Conservation (phyloP, 2,329 filamentous ascomycete genomes). For the Scytalidium sp. region DNA sequence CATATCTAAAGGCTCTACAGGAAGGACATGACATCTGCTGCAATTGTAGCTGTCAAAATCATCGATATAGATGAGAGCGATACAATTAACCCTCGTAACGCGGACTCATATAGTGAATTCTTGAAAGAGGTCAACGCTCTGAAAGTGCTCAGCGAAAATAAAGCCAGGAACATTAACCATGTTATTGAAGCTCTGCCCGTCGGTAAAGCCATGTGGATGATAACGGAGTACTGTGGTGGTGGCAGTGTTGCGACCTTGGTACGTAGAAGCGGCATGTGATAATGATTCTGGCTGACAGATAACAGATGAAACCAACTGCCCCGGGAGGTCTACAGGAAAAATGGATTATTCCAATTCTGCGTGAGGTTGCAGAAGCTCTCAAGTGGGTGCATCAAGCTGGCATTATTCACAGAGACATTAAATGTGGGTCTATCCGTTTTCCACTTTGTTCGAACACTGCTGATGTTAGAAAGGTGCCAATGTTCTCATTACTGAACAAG, state of each 20-base stretch:
- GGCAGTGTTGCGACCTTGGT: slow-evolving; percentile 73
- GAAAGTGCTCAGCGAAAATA: slow-evolving; percentile 69
- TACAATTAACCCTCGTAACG: slow-evolving; percentile 59
- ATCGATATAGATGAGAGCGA: slow-evolving; percentile 81
- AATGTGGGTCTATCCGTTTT: slow-evolving; percentile 40
- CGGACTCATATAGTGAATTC: slow-evolving; percentile 67
- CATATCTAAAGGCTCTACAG: slow-evolving; percentile 14
- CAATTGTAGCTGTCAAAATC: slow-evolving; percentile 73
- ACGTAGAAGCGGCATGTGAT: too few species aligned
- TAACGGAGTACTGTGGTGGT: slow-evolving; percentile 82
- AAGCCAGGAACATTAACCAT: slow-evolving; percentile 76
- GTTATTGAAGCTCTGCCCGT: slow-evolving; percentile 77
- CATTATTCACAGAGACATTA: slow-evolving; percentile 70
- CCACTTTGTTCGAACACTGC: slow-evolving; percentile 3
- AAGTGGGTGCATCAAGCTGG: slow-evolving; percentile 66
- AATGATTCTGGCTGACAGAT: slow-evolving; percentile 10
- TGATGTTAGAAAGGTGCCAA: slow-evolving; percentile 58
- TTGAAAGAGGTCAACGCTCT: slow-evolving; percentile 68
- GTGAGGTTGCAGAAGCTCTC: slow-evolving; percentile 64
- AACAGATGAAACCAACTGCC: slow-evolving; percentile 59
- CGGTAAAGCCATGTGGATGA: slow-evolving; percentile 80
- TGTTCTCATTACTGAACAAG: slow-evolving; percentile 73
- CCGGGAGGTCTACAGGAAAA: slow-evolving; percentile 66
- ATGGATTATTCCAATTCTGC: slow-evolving; percentile 65
- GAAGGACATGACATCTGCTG: slow-evolving; percentile 31